These are phyloP conservation scores for Silene noctiflora DNA, from an alignment of 179 eudicot genomes.

Conservation along the genomic window DNA sequence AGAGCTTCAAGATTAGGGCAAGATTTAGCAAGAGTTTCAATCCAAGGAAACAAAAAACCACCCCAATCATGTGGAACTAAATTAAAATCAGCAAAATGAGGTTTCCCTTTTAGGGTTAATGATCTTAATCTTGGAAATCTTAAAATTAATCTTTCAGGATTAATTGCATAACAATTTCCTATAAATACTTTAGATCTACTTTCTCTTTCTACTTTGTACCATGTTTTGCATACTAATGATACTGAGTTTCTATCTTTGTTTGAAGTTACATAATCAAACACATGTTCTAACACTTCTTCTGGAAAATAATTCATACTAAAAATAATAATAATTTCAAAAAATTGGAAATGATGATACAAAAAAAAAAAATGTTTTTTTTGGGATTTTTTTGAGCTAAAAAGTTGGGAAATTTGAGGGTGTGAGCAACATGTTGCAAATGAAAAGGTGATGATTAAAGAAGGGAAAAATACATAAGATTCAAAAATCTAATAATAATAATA, in stretches of 20 bases:
- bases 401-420: conserved; percentile 26
- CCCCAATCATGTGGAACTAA: conserved; percentile 78
- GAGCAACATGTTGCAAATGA: conserved; percentile 33
- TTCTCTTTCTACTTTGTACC: conserved; percentile 60
- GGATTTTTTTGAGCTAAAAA: conserved; percentile 1
- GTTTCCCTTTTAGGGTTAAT: conserved; percentile 64
- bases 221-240: conserved; percentile 68
- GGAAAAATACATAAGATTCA: not conserved
- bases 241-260: conserved; percentile 62
- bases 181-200: conserved; percentile 60
- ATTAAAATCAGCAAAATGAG: conserved; percentile 73
- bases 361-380: not conserved
- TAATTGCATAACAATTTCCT: conserved; percentile 69
- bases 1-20: conserved; percentile 60
- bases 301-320: conserved; percentile 61
- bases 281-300: conserved; percentile 72
- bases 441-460: conserved; percentile 40
- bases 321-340: not conserved
- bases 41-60: conserved; percentile 63
- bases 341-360: not conserved
- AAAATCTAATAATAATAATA: conserved; percentile 11
- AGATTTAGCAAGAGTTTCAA: conserved; percentile 47
- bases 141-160: conserved; percentile 47
- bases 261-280: conserved; percentile 48
- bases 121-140: conserved; percentile 69